phyloP scores from a whole-genome alignment of 2,329 filamentous ascomycete genomes.

The Tolypocladium pustulatum region DNA sequence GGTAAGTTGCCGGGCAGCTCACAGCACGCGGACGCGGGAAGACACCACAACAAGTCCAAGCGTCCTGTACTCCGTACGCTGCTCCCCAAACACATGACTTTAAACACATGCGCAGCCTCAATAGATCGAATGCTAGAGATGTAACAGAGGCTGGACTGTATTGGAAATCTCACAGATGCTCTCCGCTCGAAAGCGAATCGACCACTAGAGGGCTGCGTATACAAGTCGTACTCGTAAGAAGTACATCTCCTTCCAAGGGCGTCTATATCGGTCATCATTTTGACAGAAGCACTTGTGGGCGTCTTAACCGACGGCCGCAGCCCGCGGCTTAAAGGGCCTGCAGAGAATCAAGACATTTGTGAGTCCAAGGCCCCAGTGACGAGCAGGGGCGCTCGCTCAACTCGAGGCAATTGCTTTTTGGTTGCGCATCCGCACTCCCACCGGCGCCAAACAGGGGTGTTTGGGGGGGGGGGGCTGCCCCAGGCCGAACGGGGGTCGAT shows the following conservation, averaged over 20 bases:
- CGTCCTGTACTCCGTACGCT: neutral
- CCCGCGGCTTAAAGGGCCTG: constrained; percentile 1
- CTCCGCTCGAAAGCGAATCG: neutral
- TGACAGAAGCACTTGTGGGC: neutral
- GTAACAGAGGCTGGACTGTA: neutral
- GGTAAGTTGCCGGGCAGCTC: neutral
- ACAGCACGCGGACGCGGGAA: neutral
- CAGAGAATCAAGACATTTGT: constrained; percentile 3
- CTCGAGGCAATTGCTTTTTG: neutral
- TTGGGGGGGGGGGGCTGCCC: neutral
- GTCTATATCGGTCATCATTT: neutral
- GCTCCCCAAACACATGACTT: neutral
- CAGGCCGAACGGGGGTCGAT: neutral
- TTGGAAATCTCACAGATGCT: neutral
- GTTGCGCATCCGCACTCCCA: neutral
- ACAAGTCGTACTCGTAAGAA: neutral
- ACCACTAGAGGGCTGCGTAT: neutral
- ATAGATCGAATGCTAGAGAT: neutral
- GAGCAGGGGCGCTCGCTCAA: neutral
- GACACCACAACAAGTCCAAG: neutral
- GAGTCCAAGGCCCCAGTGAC: neutral
- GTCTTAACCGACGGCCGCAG: constrained; percentile 9
- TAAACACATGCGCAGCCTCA: neutral
- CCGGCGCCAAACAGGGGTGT: neutral
- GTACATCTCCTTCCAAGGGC: neutral